Percentiles rank a stretch among this genome's conserved stretches.
Conservation (phyloP, 73 alveolate species). For the Paraurostyla sp. region DNA sequence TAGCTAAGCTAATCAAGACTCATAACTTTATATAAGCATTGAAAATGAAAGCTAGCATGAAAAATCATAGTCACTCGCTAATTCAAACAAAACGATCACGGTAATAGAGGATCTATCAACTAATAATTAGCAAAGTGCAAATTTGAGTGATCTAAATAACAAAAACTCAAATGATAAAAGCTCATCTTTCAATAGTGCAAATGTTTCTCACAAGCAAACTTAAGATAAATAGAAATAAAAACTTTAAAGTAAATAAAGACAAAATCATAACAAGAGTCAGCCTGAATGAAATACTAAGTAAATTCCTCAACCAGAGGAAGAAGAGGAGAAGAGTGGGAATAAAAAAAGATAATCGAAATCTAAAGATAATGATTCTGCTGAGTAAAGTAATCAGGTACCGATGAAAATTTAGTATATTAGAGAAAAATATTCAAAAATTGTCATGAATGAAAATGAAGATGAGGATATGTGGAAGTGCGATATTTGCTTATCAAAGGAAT, state of each 20-base stretch:
- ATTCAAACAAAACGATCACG: too few species aligned
- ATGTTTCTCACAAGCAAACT: too few species aligned
- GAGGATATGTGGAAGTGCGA: constrained; percentile 53
- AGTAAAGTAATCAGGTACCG: neutral
- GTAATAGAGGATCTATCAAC: neutral
- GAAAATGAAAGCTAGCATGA: neutral
- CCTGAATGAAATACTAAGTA: too few species aligned
- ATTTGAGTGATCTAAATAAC: too few species aligned
- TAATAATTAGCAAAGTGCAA: too few species aligned
- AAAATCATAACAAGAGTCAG: too few species aligned
- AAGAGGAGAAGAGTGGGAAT: too few species aligned
- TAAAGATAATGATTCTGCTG: neutral
- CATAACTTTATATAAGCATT: neutral
- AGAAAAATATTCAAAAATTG: neutral
- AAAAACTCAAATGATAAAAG: too few species aligned
- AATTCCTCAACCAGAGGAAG: too few species aligned
- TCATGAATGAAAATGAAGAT: constrained; percentile 20
- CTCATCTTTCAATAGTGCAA: too few species aligned
- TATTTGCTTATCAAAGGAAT: constrained; percentile 35
- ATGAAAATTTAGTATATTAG: neutral
- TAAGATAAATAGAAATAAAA: too few species aligned
- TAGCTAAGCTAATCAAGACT: neutral
- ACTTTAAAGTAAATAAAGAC: too few species aligned
- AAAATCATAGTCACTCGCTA: neutral
- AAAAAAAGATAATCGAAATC: neutral